Conservation (phyloP, 129 eudicot species). For the Scalesia atractyloides region DNA sequence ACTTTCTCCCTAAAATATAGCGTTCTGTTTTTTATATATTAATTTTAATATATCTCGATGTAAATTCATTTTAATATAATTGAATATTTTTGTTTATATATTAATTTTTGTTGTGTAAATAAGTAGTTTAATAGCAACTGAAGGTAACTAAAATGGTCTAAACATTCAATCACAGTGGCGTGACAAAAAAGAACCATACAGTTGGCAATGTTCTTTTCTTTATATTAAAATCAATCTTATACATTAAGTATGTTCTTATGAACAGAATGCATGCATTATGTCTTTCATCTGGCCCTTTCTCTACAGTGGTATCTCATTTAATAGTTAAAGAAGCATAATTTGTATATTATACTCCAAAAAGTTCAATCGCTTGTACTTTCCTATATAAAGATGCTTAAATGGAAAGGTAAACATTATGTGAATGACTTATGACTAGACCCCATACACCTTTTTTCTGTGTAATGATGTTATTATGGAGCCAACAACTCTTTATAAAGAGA, state of each 20-base stretch:
- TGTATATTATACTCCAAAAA: background rate
- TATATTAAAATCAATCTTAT: conserved; percentile 2
- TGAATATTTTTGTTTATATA: background rate
- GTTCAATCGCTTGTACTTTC: background rate
- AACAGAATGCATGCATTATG: background rate
- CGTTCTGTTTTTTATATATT: background rate
- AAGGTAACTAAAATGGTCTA: background rate
- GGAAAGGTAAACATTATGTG: background rate
- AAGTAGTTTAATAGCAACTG: conserved; percentile 4
- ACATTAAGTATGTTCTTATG: background rate
- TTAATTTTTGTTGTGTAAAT: background rate
- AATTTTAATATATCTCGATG: too few relatives aligned
- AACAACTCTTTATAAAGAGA: conserved; percentile 6
- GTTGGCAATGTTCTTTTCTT: background rate
- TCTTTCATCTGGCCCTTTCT: conserved; percentile 1
- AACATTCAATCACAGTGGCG: background rate
- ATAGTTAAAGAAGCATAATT: conserved; percentile 1
- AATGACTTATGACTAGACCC: background rate
- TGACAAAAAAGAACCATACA: conserved; percentile 2
- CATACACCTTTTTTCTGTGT: background rate
- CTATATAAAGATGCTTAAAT: conserved; percentile 7
- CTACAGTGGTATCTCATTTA: background rate
- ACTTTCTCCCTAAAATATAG: background rate
- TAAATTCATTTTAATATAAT: too few relatives aligned
- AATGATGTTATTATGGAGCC: background rate